phyloP scores from a whole-genome alignment of 805 yeast genomes.

The Wickerhamomyces silvicola region DNA sequence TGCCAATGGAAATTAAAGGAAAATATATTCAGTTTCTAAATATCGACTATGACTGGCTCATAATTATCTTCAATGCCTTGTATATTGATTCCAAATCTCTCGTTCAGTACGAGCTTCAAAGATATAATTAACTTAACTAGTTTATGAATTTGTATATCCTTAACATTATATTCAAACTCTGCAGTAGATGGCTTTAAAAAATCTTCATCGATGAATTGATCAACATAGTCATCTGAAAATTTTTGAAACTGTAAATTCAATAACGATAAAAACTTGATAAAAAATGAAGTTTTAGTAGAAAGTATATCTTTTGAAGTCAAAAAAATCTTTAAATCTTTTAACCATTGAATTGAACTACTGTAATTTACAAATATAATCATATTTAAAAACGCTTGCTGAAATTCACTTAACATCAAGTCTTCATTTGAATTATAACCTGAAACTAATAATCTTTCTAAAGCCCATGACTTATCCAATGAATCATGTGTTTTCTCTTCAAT shows the following conservation, averaged over 20 bases:
- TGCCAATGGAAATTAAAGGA: constrained; percentile 14
- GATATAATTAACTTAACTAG: constrained; percentile 10
- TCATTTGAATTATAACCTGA: constrained; percentile 24
- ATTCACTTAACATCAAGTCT: constrained; percentile 40
- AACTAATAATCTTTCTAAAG: constrained; percentile 31
- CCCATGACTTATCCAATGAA: constrained; percentile 58
- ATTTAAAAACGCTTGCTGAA: constrained; percentile 45
- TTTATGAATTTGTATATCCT: constrained; percentile 14
- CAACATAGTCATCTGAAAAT: constrained; percentile 37
- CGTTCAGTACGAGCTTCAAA: constrained; percentile 10
- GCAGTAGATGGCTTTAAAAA: constrained; percentile 14
- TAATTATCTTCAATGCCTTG: constrained; percentile 18
- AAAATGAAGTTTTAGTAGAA: constrained; percentile 20
- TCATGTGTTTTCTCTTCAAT: constrained; percentile 41
- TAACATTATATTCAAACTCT: constrained; percentile 21
- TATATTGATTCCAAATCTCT: constrained; percentile 13
- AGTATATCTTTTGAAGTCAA: constrained; percentile 30
- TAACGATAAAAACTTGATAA: constrained; percentile 24
- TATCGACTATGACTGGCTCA: constrained; percentile 19
- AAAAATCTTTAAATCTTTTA: constrained; percentile 38
- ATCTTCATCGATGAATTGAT: constrained; percentile 24
- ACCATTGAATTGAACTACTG: constrained; percentile 63
- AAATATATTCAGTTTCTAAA: constrained; percentile 13
- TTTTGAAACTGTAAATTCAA: constrained; percentile 32
- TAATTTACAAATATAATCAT: constrained; percentile 52